Evolutionary conservation across 208 protist species (phyloP).

Genomic region (Leishmania tarentolae): DNA sequence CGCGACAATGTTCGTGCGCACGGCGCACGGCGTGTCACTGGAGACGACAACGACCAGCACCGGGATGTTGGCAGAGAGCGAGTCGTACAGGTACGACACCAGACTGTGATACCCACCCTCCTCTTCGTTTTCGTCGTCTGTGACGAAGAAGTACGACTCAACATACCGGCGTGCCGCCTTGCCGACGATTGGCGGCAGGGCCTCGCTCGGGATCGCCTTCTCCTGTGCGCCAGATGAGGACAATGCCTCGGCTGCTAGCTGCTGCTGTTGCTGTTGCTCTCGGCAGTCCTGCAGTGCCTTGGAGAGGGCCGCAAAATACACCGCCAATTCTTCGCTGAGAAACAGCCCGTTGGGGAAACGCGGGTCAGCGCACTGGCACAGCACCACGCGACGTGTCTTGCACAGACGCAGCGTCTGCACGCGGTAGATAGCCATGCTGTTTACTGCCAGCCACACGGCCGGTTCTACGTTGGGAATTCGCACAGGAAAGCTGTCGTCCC

Average conservation of each 20-base stretch:
- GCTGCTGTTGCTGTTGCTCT: constrained; percentile 12
- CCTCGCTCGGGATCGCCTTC: neutral
- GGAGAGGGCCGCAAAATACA: constrained; percentile 31
- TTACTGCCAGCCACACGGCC: constrained; percentile 58
- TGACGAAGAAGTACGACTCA: constrained; percentile 66
- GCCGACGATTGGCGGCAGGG: constrained; percentile 48
- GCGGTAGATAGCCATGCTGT: constrained; percentile 46
- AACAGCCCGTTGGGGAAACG: constrained; percentile 43
- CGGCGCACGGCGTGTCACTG: constrained; percentile 22
- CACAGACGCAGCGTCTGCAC: constrained; percentile 50
- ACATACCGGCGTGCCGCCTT: constrained; percentile 37
- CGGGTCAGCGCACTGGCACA: constrained; percentile 38
- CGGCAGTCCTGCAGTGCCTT: constrained; percentile 21
- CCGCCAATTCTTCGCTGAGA: constrained; percentile 32
- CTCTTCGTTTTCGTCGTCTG: constrained; percentile 33
- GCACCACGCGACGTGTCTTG: constrained; percentile 42
- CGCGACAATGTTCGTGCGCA: constrained; percentile 49
- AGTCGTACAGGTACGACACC: constrained; percentile 36
- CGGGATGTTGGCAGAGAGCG: constrained; percentile 27
- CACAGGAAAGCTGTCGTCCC: constrained; percentile 82
- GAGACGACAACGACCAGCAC: constrained; percentile 55
- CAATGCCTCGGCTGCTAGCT: neutral
- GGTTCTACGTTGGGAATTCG: constrained; percentile 31
- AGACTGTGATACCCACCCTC: constrained; percentile 49
- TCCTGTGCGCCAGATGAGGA: neutral